Evolutionary conservation across 1,139 yeast species (phyloP), one percentile per base, ranked within the genome.

Genomic region (Pichia sp.): DNA sequence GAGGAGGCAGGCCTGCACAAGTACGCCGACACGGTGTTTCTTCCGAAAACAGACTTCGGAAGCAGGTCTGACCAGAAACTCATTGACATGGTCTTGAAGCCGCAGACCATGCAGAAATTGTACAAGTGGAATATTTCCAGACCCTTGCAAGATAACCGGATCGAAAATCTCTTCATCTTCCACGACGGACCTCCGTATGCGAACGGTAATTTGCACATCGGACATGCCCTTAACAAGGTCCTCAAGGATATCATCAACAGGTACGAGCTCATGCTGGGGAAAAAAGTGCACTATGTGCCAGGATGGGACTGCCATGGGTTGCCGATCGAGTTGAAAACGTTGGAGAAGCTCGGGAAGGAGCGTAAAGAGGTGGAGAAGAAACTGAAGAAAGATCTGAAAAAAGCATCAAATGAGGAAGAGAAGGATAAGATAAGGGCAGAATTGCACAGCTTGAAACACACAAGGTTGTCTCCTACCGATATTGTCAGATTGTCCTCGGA

Each of bases 221-320:
- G 99, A 1, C 99, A 93, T 71, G 92, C 98, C 0, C 72, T 93
- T 65, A 93, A 93, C 71, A 93, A 93, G 66, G 80, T 91, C 29
- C 71, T 90, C 55, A 93, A 93, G 69, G 99, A 93, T 70, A 83
- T 93, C 52, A 82, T 92, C 54, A 83, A 83, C 60, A 75, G 99
- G 52, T 85, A 76, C 63, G 84, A 89, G 64, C 72, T 92, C 45
- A 70, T 86, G 49, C 71, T 75, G 47, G 87, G 91, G 29, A 78
- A 81, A 58, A 75, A 76, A 48, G 81, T 93, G 6, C 75, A 78
- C 54, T 93, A 89, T 66, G 77, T 78, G 48, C 97, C 98, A 0
- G 99, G 99, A 0, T 93, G 99, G 98, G 99, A 93, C 69, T 93
- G 99, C 66, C 99, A 93, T 72, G 99, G 99, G 0, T 74, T 93